Evolutionary conservation across 2,329 filamentous ascomycete genomes (phyloP).

Genomic region (Trichoderma atroviride): DNA sequence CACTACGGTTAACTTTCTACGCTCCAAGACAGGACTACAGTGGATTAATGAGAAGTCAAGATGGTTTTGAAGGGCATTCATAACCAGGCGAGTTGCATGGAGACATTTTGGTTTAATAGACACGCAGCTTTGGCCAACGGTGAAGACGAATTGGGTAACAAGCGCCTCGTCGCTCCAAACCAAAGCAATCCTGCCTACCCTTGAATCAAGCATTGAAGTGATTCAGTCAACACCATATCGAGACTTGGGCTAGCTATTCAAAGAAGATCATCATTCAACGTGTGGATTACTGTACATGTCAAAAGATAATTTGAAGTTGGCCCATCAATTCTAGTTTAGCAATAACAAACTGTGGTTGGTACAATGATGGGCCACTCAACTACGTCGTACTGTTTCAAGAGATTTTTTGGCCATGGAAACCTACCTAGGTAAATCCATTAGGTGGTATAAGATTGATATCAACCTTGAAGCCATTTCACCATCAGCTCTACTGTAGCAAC

Average conservation of each 20-base stretch:
- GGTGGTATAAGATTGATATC: not conserved
- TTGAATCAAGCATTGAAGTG: not conserved
- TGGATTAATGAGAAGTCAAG: not conserved
- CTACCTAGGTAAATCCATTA: not conserved
- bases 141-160: not conserved
- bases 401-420: not conserved
- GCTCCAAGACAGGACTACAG: not conserved
- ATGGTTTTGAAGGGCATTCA: not conserved
- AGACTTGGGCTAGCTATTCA: not conserved
- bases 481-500: not conserved
- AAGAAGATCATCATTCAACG: not conserved
- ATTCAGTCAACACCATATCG: not conserved
- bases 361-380: not conserved
- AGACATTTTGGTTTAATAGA: no score
- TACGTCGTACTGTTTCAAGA: not conserved
- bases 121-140: not conserved
- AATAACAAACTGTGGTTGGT: not conserved
- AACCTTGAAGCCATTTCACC: not conserved
- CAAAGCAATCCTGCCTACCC: not conserved
- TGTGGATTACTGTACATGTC: not conserved
- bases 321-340: not conserved
- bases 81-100: not conserved
- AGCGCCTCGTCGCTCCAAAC: not conserved
- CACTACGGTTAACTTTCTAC: not conserved
- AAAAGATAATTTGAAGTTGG: not conserved